These are phyloP conservation scores for Citrus mangshanensis DNA, from an alignment of 345 rosid species.

Conservation along the genomic window DNA sequence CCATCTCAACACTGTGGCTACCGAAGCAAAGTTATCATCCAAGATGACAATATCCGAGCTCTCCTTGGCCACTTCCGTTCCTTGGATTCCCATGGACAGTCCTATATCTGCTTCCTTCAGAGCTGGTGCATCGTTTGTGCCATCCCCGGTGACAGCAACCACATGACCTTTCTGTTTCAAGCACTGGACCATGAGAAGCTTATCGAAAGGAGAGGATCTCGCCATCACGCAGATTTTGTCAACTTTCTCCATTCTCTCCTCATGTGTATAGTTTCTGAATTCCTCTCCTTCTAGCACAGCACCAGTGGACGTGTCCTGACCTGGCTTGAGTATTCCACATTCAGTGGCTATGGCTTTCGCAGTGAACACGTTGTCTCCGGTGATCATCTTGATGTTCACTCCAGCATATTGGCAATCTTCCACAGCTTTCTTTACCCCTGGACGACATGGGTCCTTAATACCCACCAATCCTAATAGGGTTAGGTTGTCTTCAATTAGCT, in stretches of 20 bases:
- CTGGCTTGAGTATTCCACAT: constrained; percentile 57
- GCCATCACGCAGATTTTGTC: constrained; percentile 77
- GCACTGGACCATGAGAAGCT: constrained; percentile 75
- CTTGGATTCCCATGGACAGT: constrained; percentile 76
- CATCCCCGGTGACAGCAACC: constrained; percentile 77
- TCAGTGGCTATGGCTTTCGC: constrained; percentile 78
- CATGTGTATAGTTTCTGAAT: constrained; percentile 40
- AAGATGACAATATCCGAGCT: constrained; percentile 78
- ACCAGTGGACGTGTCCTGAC: constrained; percentile 25
- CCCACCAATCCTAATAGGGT: constrained; percentile 66
- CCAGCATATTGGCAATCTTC: constrained; percentile 65
- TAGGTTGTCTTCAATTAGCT: constrained; percentile 41
- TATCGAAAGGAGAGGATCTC: constrained; percentile 70
- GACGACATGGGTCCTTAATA: constrained; percentile 69
- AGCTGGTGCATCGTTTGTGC: constrained; percentile 76
- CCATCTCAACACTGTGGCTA: constrained; percentile 63
- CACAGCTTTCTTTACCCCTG: constrained; percentile 60
- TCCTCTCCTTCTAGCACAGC: constrained; percentile 63
- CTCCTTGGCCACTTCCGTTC: constrained; percentile 78
- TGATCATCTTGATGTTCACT: constrained; percentile 70
- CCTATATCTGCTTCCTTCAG: constrained; percentile 74
- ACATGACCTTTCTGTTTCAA: constrained; percentile 63
- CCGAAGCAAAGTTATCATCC: constrained; percentile 69
- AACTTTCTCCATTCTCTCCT: constrained; percentile 42
- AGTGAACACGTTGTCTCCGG: constrained; percentile 72